Evolutionary conservation across 2,329 filamentous ascomycete genomes (phyloP).

Genomic region (Colletotrichum trifolii): DNA sequence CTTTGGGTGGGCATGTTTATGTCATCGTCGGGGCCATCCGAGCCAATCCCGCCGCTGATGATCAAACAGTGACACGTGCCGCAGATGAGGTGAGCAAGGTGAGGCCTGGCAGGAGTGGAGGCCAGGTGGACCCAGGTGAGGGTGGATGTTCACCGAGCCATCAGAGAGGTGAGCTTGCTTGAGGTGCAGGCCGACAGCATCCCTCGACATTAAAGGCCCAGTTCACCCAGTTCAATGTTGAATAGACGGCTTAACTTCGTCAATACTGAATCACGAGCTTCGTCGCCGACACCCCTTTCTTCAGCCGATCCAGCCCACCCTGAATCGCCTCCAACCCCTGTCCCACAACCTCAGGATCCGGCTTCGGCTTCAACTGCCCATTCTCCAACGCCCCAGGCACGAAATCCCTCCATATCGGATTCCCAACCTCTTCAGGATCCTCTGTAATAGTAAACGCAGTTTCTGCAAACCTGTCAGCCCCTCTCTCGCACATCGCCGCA

Average conservation of each 20-base stretch:
- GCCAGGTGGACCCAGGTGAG: too few species aligned
- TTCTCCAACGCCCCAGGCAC: constrained; percentile 1
- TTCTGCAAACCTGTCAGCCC: neutral
- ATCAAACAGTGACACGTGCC: neutral
- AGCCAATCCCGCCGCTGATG: constrained; percentile 26
- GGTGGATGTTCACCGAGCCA: too few species aligned
- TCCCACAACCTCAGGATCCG: constrained; percentile 3
- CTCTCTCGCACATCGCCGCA: fast-evolving
- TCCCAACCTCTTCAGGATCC: neutral
- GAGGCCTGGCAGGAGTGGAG: too few species aligned
- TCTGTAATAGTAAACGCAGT: neutral
- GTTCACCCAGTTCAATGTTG: too few species aligned
- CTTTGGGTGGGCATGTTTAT: neutral
- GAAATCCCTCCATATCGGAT: neutral
- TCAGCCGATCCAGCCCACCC: constrained; percentile 1
- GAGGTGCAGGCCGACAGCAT: too few species aligned
- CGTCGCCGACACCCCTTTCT: constrained; percentile 8
- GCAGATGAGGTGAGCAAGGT: neutral
- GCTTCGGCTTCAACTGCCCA: constrained; percentile 7
- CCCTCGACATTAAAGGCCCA: too few species aligned
- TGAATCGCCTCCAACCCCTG: constrained; percentile 17
- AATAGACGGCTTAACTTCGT: neutral
- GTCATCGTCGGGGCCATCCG: constrained; percentile 5
- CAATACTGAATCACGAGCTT: constrained; percentile 7
- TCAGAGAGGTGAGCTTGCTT: too few species aligned